Evolutionary conservation across 2,329 filamentous ascomycete species (phyloP).

Genomic region (Colletotrichum caudatum): DNA sequence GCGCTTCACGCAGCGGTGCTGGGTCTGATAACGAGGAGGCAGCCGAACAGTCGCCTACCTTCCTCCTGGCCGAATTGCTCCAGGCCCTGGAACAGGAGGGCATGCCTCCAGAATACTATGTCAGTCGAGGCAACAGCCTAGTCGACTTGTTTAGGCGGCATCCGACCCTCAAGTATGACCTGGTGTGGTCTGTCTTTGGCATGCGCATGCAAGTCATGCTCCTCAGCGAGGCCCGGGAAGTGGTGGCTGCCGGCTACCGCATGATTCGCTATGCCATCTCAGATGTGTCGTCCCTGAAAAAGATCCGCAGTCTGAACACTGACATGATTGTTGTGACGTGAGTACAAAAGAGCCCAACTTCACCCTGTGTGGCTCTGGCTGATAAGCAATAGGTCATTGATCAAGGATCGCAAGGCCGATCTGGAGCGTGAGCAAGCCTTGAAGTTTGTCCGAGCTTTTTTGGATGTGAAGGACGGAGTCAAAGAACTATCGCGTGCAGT

Average conservation of each 20-base stretch:
- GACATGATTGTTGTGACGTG: slow-evolving; percentile 89
- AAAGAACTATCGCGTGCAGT: slow-evolving; percentile 88
- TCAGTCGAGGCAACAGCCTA: slow-evolving; percentile 88
- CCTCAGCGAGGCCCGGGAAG: slow-evolving; percentile 93
- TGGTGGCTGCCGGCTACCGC: slow-evolving; percentile 93
- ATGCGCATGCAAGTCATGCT: slow-evolving; percentile 95
- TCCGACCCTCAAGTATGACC: slow-evolving; percentile 93
- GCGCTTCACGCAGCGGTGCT: slow-evolving; percentile 65
- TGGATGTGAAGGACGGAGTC: slow-evolving; percentile 94
- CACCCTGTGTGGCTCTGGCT: slow-evolving; percentile 10
- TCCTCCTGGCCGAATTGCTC: slow-evolving; percentile 88
- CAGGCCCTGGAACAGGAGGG: slow-evolving; percentile 90
- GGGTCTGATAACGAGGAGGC: slow-evolving; percentile 75
- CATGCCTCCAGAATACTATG: slow-evolving; percentile 94
- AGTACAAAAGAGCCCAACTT: slow-evolving; percentile 44
- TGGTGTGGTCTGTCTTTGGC: slow-evolving; percentile 96
- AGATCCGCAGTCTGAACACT: slow-evolving; percentile 87
- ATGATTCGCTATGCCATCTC: slow-evolving; percentile 95
- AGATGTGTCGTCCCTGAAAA: slow-evolving; percentile 88
- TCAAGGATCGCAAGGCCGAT: slow-evolving; percentile 96
- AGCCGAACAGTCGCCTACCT: slow-evolving; percentile 85
- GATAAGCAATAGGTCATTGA: slow-evolving; percentile 71
- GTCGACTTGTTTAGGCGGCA: slow-evolving; percentile 97
- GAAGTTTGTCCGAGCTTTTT: slow-evolving; percentile 94
- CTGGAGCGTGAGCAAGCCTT: slow-evolving; percentile 96